A percentile compares a stretch with the other conserved stretches of the same genome.
Conservation (phyloP, 805 yeast species). For the Candida krabiensis region DNA sequence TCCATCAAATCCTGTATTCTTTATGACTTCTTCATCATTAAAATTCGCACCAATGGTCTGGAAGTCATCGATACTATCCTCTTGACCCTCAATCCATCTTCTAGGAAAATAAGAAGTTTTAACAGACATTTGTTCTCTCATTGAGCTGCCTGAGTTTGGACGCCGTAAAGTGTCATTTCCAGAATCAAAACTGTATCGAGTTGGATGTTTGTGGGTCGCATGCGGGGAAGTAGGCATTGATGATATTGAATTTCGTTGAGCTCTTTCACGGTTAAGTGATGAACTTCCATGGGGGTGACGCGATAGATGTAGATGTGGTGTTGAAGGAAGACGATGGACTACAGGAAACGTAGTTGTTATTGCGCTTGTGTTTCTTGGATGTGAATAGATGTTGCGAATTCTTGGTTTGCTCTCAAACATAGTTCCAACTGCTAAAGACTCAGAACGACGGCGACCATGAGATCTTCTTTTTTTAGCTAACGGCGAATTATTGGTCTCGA, state of each 20-base stretch:
- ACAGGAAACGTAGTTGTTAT: conserved; percentile 4
- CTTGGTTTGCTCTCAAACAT: conserved; percentile 9
- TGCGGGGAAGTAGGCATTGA: background rate
- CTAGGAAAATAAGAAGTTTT: too few species aligned
- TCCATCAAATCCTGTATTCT: too few species aligned
- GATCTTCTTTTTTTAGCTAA: conserved; percentile 5
- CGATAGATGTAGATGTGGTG: background rate
- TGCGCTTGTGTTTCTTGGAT: conserved; percentile 7
- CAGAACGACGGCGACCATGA: conserved; percentile 21
- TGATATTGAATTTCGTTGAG: background rate
- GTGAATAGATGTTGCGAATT: conserved; percentile 6
- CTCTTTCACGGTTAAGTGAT: background rate
- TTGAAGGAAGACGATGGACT: background rate
- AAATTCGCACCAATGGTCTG: too few species aligned
- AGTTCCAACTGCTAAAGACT: conserved; percentile 12
- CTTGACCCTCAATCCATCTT: too few species aligned
- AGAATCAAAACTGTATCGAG: conserved; percentile 3
- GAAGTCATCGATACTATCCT: too few species aligned
- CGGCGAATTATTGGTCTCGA: background rate
- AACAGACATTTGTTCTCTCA: too few species aligned
- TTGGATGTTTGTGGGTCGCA: background rate
- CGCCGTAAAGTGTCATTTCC: too few species aligned
- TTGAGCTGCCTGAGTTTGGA: too few species aligned
- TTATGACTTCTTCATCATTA: too few species aligned
- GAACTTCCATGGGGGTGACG: conserved; percentile 2